Evolutionary conservation across 495 filamentous ascomycete species (phyloP), one percentile per base, ranked within the genome.

Genomic region (Halenospora varia): DNA sequence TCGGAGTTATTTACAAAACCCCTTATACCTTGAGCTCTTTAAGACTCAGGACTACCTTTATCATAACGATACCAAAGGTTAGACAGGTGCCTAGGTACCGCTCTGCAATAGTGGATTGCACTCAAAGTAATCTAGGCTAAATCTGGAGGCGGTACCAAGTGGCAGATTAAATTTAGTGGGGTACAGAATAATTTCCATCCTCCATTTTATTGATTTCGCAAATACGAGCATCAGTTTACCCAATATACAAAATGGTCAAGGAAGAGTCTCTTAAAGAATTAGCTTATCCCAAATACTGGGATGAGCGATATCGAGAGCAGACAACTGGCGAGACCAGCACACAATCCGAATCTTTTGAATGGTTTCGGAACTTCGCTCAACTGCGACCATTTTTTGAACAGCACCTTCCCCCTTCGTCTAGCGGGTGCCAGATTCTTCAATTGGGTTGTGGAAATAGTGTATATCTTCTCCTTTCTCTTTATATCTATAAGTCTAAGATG

Each of bases 361-460:
- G 82, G 82, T 77, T 80, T 54, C 70, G 72, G 13, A 65, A 61
- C 24, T 84, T 82, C 60, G 49, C 60, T 4, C 69, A 73, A n/a
- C 63, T 86, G 1, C 67, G 73, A 48, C 62, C 69, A 0, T 84
- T 83, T 57, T 73, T 84, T 52, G 55, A 62, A 18, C 62, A 59
- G 10, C 69, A 75, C 54, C 69, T 85, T 3, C 60, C 65, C 4
- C 59, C 62, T 8, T 64, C 69, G 17, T 53, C 60, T 2, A 73
- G 71, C 0, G 53, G 48, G 20, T 57, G 41, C 35, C 49, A 65
- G 4, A 73, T 85, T 29, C 60, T 85, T 3, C 83, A 85, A 60
- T 65, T 83, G 26, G 82, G 83, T 9, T 82, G 77, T n/a, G 81
- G 81, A 23, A 78, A 82, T 55, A 84, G 81, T 62, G 78, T 83